Base-by-base conservation (phyloP, 768 basidiomycete species). In the Candolleomyces aberdarensis region DNA sequence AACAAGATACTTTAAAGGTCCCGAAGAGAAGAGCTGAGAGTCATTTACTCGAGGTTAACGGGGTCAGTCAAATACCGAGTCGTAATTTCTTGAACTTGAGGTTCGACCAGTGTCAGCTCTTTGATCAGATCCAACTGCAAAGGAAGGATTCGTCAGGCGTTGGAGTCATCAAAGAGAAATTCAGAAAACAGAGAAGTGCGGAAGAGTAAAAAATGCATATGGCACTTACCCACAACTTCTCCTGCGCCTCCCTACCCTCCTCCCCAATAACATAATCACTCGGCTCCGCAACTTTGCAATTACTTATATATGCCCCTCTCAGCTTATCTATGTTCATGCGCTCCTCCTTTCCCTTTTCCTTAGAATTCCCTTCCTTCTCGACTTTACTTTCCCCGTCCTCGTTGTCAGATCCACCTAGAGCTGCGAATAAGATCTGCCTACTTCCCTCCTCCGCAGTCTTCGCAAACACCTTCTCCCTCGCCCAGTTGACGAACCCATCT, bases 371-470 rank as follows among this genome's bases (percentile, higher is more conserved):
- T 26, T 26, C 7, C 67, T 64, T 14, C 22, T 14, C 22, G 20
- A 49, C 15, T 14, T 20, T 10, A 10, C 20, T 13, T 15, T 13
- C 10, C 20, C 26, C 15, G 2, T 49, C 48, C 2, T 49, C 48
- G 20, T 49, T 20, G 3, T 4, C 49, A 10, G 7, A 7, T n/a
- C 46, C 46, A 17, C 4, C 46, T 22, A 47, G n/a, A 31, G 75
- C 74, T 6, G 49, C 49, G 49, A 51, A 76, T 8, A 76, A 64
- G 3, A 76, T 59, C 56, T 72, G 70, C 4, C 73, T 69, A 32
- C 72, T 71, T 1, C 78, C 80, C 62, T 74, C 69, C 57, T 82
- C 78, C 0, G 77, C 63, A 0, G 78, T 69, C 19, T 69, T 70
- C 3, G 75, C 79, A 0, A 83, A 17, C 1, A 71, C n/a, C 14